Evolutionary conservation across 345 rosid genomes (phyloP), one percentile per base, ranked within the genome.

Genomic region (Syzygium oleosum): DNA sequence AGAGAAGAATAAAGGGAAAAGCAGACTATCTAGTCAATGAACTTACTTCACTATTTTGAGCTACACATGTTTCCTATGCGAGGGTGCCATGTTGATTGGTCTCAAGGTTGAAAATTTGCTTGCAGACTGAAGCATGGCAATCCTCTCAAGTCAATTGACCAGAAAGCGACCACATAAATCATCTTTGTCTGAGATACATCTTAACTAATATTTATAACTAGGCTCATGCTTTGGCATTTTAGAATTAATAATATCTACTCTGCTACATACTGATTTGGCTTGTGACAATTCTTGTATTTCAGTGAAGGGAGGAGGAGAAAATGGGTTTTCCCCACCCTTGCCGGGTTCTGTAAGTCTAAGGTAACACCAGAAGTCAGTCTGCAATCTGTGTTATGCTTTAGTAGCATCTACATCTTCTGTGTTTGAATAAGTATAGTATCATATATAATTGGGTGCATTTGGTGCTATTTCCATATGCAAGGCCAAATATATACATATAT

Each of bases 231-330:
- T 73, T 41, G 49, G 46, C 49, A 73, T 73, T 73, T 73, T 9
- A 73, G 25, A 38, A 38, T 73, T 73, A 73, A 73, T 38, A 41
- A 55, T 51, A 25, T 61, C 41, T 23, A 46, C 52, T 34, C 86
- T 27, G 59, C 83, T 49, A 25, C 27, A 61, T 63, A 29, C 52
- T 63, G 51, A 41, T 54, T 80, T 87, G 29, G 49, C 49, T 34
- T 55, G 51, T 54, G 3, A 29, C 51, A 59, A 12, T 84, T 91
- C 87, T 34, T 90, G 59, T 87, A 73, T 88, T 88, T 65, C 96
- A 98, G 99, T 68, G 98, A 96, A 94, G 99, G 97, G 85, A 96
- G 96, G 86, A 92, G 99, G 87, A 94, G 99, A 91, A 95, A 95
- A 88, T 98, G 99, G 99, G 95, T 93, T 85, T 98, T 98, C 87